Conservation (phyloP, 257 asterid species). For the Nemophila menziesii region DNA sequence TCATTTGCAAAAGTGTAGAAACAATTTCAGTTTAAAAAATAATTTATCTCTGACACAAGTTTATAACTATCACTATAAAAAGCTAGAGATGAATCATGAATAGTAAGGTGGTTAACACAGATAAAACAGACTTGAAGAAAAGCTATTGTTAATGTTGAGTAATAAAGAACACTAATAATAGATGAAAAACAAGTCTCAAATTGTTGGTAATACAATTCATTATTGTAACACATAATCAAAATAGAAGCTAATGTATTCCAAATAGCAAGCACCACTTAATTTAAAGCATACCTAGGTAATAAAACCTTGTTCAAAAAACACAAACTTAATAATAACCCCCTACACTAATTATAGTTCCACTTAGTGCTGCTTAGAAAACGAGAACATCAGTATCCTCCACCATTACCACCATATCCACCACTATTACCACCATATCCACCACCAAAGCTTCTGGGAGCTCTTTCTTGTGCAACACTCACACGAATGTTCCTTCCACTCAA, state of each 20-base stretch:
- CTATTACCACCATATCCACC: constrained; percentile 14
- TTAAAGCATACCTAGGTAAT: neutral
- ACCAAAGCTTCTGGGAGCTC: constrained; percentile 41
- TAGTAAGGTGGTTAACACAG: no score
- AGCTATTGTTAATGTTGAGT: no score
- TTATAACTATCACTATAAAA: no score
- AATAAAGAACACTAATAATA: no score
- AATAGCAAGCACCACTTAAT: neutral
- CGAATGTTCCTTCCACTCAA: constrained; percentile 63
- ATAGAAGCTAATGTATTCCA: neutral
- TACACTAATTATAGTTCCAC: neutral
- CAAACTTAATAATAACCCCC: neutral
- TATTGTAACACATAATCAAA: no score
- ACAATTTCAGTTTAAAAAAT: no score
- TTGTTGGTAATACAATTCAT: no score
- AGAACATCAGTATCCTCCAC: constrained; percentile 5
- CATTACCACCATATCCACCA: constrained; percentile 27
- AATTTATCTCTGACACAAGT: no score
- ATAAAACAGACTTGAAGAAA: no score
- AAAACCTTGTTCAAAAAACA: neutral
- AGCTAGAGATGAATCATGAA: no score
- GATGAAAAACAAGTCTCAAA: no score
- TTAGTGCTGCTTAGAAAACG: neutral
- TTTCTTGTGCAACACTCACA: constrained; percentile 51
- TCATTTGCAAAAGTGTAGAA: no score